Evolutionary conservation across 805 yeast species (phyloP), one percentile per base, ranked within the genome.

Genomic region (Yarrowia sp.): DNA sequence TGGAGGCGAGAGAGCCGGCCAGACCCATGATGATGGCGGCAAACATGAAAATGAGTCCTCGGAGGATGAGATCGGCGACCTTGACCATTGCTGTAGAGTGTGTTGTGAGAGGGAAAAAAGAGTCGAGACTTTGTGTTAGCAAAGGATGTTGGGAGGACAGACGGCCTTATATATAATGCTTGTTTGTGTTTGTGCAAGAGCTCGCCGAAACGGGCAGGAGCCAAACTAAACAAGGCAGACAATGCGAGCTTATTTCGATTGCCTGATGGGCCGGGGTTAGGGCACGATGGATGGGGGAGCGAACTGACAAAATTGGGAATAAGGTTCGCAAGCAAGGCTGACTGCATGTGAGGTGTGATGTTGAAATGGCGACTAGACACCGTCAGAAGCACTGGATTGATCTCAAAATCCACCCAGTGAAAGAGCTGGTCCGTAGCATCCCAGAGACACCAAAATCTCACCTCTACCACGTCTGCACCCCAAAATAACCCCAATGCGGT

Each of bases 1-100:
- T 81, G 65, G 89, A 88, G 42, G 72, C 74, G 70, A 93, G 83
- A n/a, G 94, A 87, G 68, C 91, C 97, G 67, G 94, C 83, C 70
- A 93, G 81, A 74, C 97, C 99, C 65, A 94, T 83, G 62, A 85
- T 82, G 70, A 92, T 83, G 64, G 85, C 84, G 66, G 91, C 81
- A 76, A 90, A 85, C 69, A 84, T 78, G 71, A 92, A 87, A 80
- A 90, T 88, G 60, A 85, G 68, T 44, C 75, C 78, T 80, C 99
- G 88, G 70, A 91, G 81, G 66, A 85, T 75, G 68, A 85, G 78
- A 77, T 91, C 97, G 69, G 87, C 85, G 18, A 42, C 53, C 32
- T 58, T 41, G 47, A 39, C 61, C 61, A 55, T 55, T 55, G 44
- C n/a, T 36, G 44, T 36, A 25, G 35, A 44, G 19, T 35, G 46